Percentiles rank a stretch among this genome's conserved stretches.
These are phyloP conservation scores for Thelonectria blattea DNA, from an alignment of 2,329 filamentous ascomycete species.

Conservation along the genomic window DNA sequence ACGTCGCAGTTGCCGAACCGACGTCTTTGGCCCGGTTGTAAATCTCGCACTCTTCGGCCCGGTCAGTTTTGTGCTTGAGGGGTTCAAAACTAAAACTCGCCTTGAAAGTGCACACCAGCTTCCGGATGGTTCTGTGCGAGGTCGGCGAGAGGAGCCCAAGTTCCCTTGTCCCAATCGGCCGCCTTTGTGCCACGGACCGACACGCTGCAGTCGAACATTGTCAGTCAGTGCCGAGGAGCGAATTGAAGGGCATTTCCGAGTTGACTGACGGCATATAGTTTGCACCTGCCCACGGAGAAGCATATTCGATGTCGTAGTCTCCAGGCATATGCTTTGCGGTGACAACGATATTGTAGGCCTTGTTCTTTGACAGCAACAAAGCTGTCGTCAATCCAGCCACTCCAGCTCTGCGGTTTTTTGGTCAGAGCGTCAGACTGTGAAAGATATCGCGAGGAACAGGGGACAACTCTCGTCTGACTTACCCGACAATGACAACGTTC, in stretches of 20 bases:
- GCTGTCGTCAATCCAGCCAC: constrained; percentile 8
- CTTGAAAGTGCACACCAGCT: constrained; percentile 20
- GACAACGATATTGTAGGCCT: not conserved
- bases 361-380: constrained; percentile 4
- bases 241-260: not conserved
- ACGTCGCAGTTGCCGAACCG: constrained; percentile 4
- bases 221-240: not conserved
- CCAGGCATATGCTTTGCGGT: constrained; percentile 11
- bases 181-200: constrained; percentile 49
- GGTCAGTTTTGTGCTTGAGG: not conserved
- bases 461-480: not conserved
- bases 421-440: too few species aligned
- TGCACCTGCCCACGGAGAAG: constrained; percentile 85
- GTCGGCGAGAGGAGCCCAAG: constrained; percentile 4
- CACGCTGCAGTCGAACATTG: constrained; percentile 68
- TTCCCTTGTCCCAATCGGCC: not conserved
- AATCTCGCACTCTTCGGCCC: constrained; percentile 3
- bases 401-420: not conserved
- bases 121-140: constrained; percentile 13
- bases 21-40: constrained; percentile 7
- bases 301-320: constrained; percentile 69
- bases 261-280: constrained; percentile 71
- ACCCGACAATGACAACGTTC: constrained; percentile 6
- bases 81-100: not conserved
- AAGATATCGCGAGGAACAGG: not conserved